A percentile compares a stretch with the other conserved stretches of the same genome.
phyloP scores from a whole-genome alignment of 345 rosid species.

The Litchi chinensis region DNA sequence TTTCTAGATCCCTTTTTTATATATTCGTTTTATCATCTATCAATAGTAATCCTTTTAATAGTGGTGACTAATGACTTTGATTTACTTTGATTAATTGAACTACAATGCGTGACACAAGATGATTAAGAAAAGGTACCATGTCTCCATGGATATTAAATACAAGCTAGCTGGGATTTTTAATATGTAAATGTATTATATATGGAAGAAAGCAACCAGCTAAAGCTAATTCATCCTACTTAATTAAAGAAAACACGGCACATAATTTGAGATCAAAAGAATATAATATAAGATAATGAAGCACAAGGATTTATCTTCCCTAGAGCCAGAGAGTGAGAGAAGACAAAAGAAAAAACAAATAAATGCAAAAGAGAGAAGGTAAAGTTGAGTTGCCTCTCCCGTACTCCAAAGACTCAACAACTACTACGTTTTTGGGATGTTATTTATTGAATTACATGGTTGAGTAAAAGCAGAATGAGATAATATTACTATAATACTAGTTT shows the following conservation, averaged over 20 bases:
- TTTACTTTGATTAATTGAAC: not conserved
- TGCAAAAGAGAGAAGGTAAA: not conserved
- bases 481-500: not conserved
- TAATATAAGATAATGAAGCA: not conserved
- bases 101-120: not conserved
- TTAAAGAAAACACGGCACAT: not conserved
- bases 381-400: constrained; percentile 1
- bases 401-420: constrained; percentile 8
- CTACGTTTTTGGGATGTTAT: not conserved
- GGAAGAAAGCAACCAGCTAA: not conserved
- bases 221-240: not conserved
- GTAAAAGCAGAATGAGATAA: not conserved
- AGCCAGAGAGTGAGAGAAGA: not conserved
- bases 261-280: constrained; percentile 2
- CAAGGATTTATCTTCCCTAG: constrained; percentile 5
- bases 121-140: not conserved
- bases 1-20: not conserved
- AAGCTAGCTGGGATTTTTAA: not conserved
- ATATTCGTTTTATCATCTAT: too few relatives aligned
- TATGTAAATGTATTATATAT: not conserved
- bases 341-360: not conserved
- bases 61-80: too few relatives aligned
- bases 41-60: too few relatives aligned
- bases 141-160: not conserved
- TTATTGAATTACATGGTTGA: not conserved